A percentile compares a stretch with the other conserved stretches of the same genome.
phyloP scores from a whole-genome alignment of 257 asterid species.

The Solanum lycopersicoides region DNA sequence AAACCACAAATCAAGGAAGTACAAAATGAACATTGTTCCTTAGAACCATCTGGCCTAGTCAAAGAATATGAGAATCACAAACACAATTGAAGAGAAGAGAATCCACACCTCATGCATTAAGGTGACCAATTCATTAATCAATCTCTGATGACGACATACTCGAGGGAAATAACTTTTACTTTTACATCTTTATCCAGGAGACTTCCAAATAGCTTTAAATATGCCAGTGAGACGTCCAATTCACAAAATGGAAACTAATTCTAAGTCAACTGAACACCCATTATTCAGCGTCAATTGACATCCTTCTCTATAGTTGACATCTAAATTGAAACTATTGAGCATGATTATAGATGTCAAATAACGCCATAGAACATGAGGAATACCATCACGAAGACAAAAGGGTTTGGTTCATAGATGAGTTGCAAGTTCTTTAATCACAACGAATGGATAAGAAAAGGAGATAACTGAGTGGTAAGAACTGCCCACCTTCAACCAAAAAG shows the following conservation, averaged over 20 bases:
- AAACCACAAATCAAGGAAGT: neutral
- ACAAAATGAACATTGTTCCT: neutral
- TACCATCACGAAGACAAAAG: neutral
- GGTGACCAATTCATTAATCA: neutral
- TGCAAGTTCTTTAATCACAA: neutral
- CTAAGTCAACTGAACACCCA: neutral
- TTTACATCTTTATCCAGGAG: neutral
- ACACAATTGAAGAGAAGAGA: neutral
- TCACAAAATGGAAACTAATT: neutral
- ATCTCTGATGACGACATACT: neutral
- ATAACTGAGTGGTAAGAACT: neutral
- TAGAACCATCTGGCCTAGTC: neutral
- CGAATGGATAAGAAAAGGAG: neutral
- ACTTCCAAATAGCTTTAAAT: neutral
- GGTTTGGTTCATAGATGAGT: neutral
- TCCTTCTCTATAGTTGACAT: neutral
- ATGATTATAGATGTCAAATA: neutral
- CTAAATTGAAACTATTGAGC: neutral
- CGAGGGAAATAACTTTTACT: neutral
- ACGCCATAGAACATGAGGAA: neutral
- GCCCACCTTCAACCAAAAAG: neutral
- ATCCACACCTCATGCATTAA: neutral
- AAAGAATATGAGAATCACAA: neutral
- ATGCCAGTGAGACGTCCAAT: neutral
- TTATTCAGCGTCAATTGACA: neutral